Conservation (phyloP, 257 asterid genomes). For the Mitragyna speciosa region DNA sequence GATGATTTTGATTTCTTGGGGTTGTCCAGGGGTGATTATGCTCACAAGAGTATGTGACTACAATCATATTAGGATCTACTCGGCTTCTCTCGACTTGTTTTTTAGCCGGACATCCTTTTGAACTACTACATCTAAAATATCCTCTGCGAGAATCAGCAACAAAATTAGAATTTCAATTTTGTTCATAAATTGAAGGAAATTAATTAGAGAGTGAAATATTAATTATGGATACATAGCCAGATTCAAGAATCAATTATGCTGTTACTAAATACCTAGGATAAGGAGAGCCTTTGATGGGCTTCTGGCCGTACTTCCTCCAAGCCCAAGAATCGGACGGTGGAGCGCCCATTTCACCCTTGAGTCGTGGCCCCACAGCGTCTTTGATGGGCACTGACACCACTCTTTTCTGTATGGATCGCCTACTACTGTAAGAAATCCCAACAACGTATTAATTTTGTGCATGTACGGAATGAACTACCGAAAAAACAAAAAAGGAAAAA, state of each 20-base stretch:
- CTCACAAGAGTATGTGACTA: conserved; percentile 81
- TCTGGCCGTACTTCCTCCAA: conserved; percentile 96
- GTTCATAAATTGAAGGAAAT: not conserved
- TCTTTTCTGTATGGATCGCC: conserved; percentile 65
- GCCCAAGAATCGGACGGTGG: conserved; percentile 99
- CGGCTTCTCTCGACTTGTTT: conserved; percentile 90
- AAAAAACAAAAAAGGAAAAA: not conserved
- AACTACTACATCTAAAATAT: conserved; percentile 91
- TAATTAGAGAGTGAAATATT: not conserved
- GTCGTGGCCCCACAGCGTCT: conserved; percentile 64
- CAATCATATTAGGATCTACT: conserved; percentile 60
- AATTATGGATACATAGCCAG: not conserved
- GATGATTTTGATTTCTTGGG: conserved; percentile 33
- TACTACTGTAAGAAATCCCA: conserved; percentile 49
- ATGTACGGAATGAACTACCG: conserved; percentile 15
- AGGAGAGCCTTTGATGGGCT: conserved; percentile 95
- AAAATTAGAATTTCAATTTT: not conserved
- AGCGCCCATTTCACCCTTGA: conserved; percentile 74
- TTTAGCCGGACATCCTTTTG: conserved; percentile 95
- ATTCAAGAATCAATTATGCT: not conserved
- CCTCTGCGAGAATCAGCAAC: conserved; percentile 50
- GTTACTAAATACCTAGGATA: conserved; percentile 65
- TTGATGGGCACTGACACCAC: conserved; percentile 75
- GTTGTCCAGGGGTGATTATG: conserved; percentile 87
- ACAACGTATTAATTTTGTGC: conserved; percentile 27